Base-by-base conservation (phyloP, 345 rosid genomes). In the Citrus medica region DNA sequence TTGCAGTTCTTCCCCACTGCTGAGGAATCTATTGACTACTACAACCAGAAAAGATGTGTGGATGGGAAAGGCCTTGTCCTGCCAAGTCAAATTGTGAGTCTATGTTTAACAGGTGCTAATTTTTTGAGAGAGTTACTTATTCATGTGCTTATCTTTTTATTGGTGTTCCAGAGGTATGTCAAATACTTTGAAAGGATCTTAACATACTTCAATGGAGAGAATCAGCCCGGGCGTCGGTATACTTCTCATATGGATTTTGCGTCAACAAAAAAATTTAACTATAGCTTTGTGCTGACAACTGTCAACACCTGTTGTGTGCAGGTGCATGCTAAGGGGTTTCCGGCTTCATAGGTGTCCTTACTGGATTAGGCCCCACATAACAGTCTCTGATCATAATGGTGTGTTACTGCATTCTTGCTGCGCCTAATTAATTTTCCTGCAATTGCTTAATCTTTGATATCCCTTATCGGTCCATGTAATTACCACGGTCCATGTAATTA, bases 271-370 rank as follows among this genome's bases (percentile, higher is more conserved):
- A 38, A 51, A 74, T 17, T 42, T 32, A 61, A 37, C 46, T 75
- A 33, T 67, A 27, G 53, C 46, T 56, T 82, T 38, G 71, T 46
- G 16, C 82, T 71, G 69, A 64, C n/a, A 13, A 67, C 67, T 67
- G 59, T 81, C 13, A 27, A 40, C 16, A 40, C 30, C 27, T 73
- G 64, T 81, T 72, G 40, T 86, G 22, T 86, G 16, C 81, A 93
- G 97, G 85, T 91, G 95, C 91, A 91, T 91, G 91, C 95, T 93
- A 67, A 86, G 97, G 79, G 97, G 95, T 71, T 93, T 93, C 76
- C 92, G 97, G 84, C 92, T 93, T 68, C 97, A 93, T 78, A 84
- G 94, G 73, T 93, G 97, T 75, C 97, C 97, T 21, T 91, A 90
- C 79, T 93, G 97, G 97, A 85, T 93, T 79, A 88, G 95, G 85